Percentiles rank a stretch among this genome's conserved stretches.
phyloP scores from a whole-genome alignment of 1,284 basidiomycete genomes.

The Ganoderma resinaceum region DNA sequence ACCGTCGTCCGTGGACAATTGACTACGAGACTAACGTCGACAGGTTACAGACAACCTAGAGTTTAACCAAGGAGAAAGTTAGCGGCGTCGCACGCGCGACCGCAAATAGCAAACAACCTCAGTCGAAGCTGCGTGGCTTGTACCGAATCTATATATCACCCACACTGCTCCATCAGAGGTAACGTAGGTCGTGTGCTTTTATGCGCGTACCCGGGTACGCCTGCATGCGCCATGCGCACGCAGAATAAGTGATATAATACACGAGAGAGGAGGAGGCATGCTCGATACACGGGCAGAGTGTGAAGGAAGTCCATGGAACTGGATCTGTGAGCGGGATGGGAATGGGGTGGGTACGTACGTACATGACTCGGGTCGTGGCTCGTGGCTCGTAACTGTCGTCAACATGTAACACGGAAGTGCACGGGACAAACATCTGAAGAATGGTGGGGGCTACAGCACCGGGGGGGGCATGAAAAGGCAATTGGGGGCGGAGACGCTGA shows the following conservation, averaged over 20 bases:
- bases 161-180: not conserved
- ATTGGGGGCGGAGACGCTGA: not conserved
- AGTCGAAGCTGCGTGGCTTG: too few species aligned
- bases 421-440: not conserved
- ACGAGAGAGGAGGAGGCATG: too few species aligned
- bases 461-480: too few species aligned
- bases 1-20: not conserved
- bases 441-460: too few species aligned
- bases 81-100: too few species aligned
- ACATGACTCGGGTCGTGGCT: too few species aligned
- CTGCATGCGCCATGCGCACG: not conserved
- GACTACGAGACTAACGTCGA: not conserved
- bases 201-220: not conserved
- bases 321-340: not conserved
- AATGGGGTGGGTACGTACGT: not conserved
- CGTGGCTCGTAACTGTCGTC: not conserved
- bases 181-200: not conserved
- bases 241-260: not conserved
- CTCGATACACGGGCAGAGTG: not conserved
- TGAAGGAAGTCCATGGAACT: not conserved
- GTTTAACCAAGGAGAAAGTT: not conserved
- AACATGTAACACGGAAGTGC: not conserved
- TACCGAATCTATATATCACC: too few species aligned
- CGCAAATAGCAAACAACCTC: too few species aligned
- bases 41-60: not conserved